Conservation (phyloP, 306 rosid genomes). For the Luffa aegyptiaca region DNA sequence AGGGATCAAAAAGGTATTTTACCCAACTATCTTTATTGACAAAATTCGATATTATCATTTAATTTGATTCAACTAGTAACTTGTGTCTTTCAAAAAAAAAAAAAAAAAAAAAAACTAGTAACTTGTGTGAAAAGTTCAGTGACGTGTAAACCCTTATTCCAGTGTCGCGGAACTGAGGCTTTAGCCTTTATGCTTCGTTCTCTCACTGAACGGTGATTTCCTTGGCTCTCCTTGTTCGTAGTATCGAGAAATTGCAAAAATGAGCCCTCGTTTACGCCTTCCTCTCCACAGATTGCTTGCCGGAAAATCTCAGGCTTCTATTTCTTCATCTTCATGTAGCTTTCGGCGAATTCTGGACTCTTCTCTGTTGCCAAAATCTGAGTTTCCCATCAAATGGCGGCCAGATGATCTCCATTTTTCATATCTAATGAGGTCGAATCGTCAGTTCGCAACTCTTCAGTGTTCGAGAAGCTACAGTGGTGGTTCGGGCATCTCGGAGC, state of each 20-base stretch:
- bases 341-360: not conserved
- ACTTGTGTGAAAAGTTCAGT: not conserved
- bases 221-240: not conserved
- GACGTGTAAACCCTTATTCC: not conserved
- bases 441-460: conserved; percentile 15
- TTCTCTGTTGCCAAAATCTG: conserved; percentile 10
- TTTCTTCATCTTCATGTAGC: conserved; percentile 9
- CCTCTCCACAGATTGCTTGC: conserved; percentile 25
- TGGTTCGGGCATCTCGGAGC: conserved; percentile 20
- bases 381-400: conserved; percentile 7
- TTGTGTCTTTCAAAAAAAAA: too few species aligned
- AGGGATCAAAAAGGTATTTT: too few species aligned
- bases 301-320: conserved; percentile 14
- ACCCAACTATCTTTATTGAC: too few species aligned
- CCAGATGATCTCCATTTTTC: conserved; percentile 23
- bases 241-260: conserved; percentile 5
- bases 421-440: not conserved
- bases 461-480: conserved; percentile 27
- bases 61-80: too few species aligned
- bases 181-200: not conserved
- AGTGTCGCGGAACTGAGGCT: not conserved
- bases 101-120: too few species aligned
- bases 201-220: not conserved
- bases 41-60: too few species aligned
- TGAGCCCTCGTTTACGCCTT: conserved; percentile 34